A percentile compares a stretch with the other conserved stretches of the same genome.
These are phyloP conservation scores for Rubia balearica DNA, from an alignment of 305 asterid species.

Conservation along the genomic window DNA sequence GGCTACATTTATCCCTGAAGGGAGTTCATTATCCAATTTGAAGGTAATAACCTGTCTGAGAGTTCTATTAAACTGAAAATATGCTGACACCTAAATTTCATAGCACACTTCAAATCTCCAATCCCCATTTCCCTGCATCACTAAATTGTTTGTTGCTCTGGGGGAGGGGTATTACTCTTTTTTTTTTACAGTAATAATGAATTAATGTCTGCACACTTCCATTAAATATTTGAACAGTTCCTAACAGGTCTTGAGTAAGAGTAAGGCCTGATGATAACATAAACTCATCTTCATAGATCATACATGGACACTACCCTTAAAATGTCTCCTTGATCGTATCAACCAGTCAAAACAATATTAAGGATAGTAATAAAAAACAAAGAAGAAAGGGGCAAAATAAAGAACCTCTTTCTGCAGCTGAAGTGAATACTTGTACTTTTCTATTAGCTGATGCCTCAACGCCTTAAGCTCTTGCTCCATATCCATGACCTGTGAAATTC, in stretches of 20 bases:
- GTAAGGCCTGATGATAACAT: not conserved
- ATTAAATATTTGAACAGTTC: not conserved
- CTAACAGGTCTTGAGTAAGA: not conserved
- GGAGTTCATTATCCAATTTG: not conserved
- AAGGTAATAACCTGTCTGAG: not conserved
- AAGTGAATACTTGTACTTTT: conserved; percentile 64
- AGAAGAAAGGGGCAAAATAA: conserved; percentile 17
- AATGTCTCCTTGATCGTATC: conserved; percentile 1
- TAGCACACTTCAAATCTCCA: not conserved
- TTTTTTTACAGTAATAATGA: not conserved
- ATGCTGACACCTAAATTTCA: not conserved
- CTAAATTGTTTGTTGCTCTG: not conserved
- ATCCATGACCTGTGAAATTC: conserved; percentile 71
- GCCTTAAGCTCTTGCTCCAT: conserved; percentile 98
- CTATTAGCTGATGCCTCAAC: conserved; percentile 75
- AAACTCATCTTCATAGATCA: not conserved
- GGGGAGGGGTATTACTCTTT: not conserved
- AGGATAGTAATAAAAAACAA: conserved; percentile 5
- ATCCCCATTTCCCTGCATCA: not conserved
- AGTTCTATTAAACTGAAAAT: not conserved
- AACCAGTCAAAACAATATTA: not conserved
- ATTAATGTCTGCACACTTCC: not conserved
- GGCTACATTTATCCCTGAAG: not conserved
- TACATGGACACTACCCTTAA: not conserved
- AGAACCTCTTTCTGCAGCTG: conserved; percentile 85